Base-by-base conservation (phyloP, 2,329 filamentous ascomycete genomes). In the Phyllosticta citriasiana region DNA sequence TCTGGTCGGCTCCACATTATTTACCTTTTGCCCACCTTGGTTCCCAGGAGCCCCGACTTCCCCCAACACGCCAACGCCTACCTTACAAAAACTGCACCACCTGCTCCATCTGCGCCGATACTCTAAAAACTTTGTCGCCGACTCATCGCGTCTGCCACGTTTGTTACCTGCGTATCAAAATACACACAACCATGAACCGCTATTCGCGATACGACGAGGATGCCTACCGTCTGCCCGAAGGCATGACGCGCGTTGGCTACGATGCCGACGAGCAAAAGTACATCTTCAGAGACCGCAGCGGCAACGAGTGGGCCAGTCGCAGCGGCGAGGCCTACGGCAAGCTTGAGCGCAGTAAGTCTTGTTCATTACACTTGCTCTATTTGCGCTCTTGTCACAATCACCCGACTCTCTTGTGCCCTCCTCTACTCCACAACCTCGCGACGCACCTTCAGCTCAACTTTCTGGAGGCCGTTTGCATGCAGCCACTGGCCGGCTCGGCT, bases 221-320 rank as follows among this genome's bases (percentile, higher is more conserved):
- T 64, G 75, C 78, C 24, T 74, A 80, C 61, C 80, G 82, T 53
- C 77, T 84, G 16, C 82, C 82, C 2, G 74, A 79, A 51, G 82
- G 81, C 70, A 82, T 84, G 77, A 68, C 73, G 52, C 77, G 82
- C 61, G 73, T 82, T 27, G 80, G 80, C 65, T 84, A 84, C 72
- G 82, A 84, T 63, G 79, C 80, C 60, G 81, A 83, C 68, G 78
- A 74, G 1, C 76, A 82, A 65, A 71, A 74, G 58, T 83, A 83
- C 71, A 81, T 78, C 22, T 84, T 79, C 70, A 75, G 74, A 60
- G 80, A 82, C 60, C 62, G 69, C 25, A 73, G 79, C 54, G 82
- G 81, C 54, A 77, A 71, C 61, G 71, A 74, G 65, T 84, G 79
- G 75, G 77, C 82, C 66, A 77, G 80, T 40, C 76, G 76, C 1